phyloP scores from a whole-genome alignment of 257 asterid genomes.

The Perilla frutescens region DNA sequence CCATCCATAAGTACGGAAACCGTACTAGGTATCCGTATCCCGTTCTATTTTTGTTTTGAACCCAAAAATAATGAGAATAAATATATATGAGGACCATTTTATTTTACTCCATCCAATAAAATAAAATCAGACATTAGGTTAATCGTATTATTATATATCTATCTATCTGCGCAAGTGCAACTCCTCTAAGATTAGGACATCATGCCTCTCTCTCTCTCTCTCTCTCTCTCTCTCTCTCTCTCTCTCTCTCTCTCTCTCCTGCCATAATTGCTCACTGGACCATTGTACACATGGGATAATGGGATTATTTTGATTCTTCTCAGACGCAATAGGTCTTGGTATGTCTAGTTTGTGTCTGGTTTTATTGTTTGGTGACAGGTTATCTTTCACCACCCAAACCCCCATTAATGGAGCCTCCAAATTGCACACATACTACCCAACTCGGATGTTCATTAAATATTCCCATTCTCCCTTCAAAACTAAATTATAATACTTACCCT shows the following conservation, averaged over 20 bases:
- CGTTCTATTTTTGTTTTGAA: conserved; percentile 32
- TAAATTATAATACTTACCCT: no score
- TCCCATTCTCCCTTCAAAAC: no score
- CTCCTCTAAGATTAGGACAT: conserved; percentile 1
- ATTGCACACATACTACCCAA: no score
- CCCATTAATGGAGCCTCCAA: conserved; percentile 11
- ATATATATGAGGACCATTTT: no score
- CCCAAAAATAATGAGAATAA: no score
- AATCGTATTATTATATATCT: no score
- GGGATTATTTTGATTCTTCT: conserved; percentile 6
- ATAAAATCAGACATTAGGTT: conserved; percentile 4
- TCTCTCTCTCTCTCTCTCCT: background rate
- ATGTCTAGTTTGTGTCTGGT: background rate
- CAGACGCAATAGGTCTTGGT: background rate
- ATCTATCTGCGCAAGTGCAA: background rate
- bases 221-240: background rate
- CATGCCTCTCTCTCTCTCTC: background rate
- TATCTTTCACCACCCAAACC: conserved; percentile 10
- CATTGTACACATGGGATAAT: conserved; percentile 19
- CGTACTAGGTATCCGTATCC: conserved; percentile 48
- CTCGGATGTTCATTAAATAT: no score
- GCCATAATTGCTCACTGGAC: conserved; percentile 26
- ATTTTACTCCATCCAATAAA: background rate
- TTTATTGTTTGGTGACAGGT: conserved; percentile 31
- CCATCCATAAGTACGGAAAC: conserved; percentile 43